Evolutionary conservation across 176 grass and related monocot genomes (phyloP), one percentile per base, ranked within the genome.

Genomic region (Triticum monococcum): DNA sequence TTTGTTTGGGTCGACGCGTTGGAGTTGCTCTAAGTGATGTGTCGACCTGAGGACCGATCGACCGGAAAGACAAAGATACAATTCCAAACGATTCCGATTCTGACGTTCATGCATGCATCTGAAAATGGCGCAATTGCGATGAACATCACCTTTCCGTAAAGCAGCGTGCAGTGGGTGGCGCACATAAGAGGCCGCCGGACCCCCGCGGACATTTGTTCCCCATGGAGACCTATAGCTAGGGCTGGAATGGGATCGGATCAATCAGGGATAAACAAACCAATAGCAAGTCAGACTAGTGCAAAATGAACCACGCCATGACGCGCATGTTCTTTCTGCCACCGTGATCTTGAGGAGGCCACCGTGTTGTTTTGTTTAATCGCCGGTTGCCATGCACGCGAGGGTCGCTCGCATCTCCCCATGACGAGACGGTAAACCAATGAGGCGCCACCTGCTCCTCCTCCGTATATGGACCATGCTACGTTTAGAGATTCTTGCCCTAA

Each of bases 101-200:
- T 76, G 40, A 20, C 35, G 28, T 40, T 70, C 86, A 28, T 45
- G 80, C 86, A 37, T 45, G 80, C 63, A 46, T 61, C 31, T 14
- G 59, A 88, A 78, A 75, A 50, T 78, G 80, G 71, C 46, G 45
- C 45, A 74, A 60, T 32, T 2, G 80, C 80, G 62, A 88, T 84
- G 64, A 79, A 79, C 81, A 38, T 64, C 37, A 23, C 87, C 87
- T 84, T 88, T 88, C 18, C 9, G 81, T 52, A 84, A 88, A 89
- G 87, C 81, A 35, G 13, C n/a, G n/a, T 16, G 36, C 36, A 37
- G 36, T 37, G 80, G 65, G 50, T 78, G 86, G 25, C 70, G 46
- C 62, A 73, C 12, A 23, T 18, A 40, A 61, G 75, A 64, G 13
- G 16, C 33, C 36, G 3, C 67, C 36, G 1, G 35, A 1, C 16